phyloP scores from a whole-genome alignment of 2,329 filamentous ascomycete species.

The Xylariaceae sp. region DNA sequence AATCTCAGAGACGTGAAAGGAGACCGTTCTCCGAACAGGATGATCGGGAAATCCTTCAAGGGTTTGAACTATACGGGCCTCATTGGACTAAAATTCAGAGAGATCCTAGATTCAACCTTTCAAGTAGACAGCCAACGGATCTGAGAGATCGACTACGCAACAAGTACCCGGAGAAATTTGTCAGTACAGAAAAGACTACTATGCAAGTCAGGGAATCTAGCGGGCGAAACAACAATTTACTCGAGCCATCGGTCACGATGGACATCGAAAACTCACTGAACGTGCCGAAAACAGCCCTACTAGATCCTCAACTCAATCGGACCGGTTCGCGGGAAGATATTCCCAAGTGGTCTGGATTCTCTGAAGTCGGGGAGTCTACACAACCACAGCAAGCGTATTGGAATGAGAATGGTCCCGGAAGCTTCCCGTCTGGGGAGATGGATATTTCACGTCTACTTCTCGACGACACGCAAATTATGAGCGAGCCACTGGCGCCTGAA shows the following conservation, averaged over 20 bases:
- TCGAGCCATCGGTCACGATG: conserved; percentile 51
- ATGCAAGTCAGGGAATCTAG: conserved; percentile 42
- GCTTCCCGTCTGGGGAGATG: conserved; percentile 50
- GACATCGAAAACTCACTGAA: conserved; percentile 45
- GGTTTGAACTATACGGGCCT: conserved; percentile 56
- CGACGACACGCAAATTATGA: conserved; percentile 42
- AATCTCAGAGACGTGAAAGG: conserved; percentile 56
- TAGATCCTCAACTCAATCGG: conserved; percentile 38
- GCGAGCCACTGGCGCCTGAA: conserved; percentile 23
- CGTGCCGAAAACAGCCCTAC: conserved; percentile 34
- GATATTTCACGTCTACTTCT: conserved; percentile 57
- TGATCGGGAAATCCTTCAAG: conserved; percentile 58
- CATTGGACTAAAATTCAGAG: conserved; percentile 64
- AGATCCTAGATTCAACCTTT: conserved; percentile 55
- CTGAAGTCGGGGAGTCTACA: conserved; percentile 32
- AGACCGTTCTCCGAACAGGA: conserved; percentile 60
- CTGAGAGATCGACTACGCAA: conserved; percentile 61
- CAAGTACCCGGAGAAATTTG: conserved; percentile 58
- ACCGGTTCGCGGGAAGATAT: conserved; percentile 46
- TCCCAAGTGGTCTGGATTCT: conserved; percentile 36
- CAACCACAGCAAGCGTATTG: conserved; percentile 41
- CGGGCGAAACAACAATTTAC: conserved; percentile 37
- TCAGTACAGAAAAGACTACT: conserved; percentile 52
- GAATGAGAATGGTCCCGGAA: conserved; percentile 37
- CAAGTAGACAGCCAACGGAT: conserved; percentile 58